Percentiles rank a stretch among this genome's conserved stretches.
Evolutionary conservation across 768 basidiomycete species (phyloP).

Genomic region (Grammothele lineata): DNA sequence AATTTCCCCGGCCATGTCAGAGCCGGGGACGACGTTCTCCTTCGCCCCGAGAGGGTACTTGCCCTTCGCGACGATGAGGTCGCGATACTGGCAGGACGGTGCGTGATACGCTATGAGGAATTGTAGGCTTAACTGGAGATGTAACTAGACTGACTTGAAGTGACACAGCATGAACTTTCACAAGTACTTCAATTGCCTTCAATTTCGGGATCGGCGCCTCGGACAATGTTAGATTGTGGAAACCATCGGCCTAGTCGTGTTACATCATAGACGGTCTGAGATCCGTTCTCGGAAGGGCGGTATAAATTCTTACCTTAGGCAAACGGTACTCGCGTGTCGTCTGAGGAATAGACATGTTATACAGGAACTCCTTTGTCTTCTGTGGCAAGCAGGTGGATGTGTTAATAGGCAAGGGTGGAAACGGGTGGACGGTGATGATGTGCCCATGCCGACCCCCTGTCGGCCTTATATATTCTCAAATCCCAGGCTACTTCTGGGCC

Average conservation of each 20-base stretch:
- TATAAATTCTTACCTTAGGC: constrained; percentile 11
- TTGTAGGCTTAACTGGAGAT: too few relatives aligned
- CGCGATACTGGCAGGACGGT: constrained; percentile 37
- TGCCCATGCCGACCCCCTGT: too few relatives aligned
- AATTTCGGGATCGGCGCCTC: constrained; percentile 28
- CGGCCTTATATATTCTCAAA: too few relatives aligned
- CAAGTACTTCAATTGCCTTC: constrained; percentile 45
- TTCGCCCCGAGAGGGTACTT: constrained; percentile 35
- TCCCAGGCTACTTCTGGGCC: too few relatives aligned
- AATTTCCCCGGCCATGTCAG: constrained; percentile 58
- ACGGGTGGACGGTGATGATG: too few relatives aligned
- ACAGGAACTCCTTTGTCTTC: too few relatives aligned
- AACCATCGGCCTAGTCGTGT: constrained; percentile 18
- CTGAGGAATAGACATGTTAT: constrained; percentile 17
- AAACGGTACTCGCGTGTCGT: constrained; percentile 22
- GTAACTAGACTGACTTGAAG: constrained; percentile 30
- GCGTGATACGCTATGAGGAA: constrained; percentile 20
- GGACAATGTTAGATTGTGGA: constrained; percentile 27
- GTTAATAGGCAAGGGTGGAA: too few relatives aligned
- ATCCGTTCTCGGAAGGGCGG: too few relatives aligned
- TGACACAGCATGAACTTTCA: constrained; percentile 55
- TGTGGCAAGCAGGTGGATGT: too few relatives aligned
- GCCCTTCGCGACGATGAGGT: constrained; percentile 39
- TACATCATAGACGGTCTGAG: too few relatives aligned
- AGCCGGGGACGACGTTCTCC: constrained; percentile 25